Conservation (phyloP, 1,284 basidiomycete genomes). For the Ganoderma lucidum region DNA sequence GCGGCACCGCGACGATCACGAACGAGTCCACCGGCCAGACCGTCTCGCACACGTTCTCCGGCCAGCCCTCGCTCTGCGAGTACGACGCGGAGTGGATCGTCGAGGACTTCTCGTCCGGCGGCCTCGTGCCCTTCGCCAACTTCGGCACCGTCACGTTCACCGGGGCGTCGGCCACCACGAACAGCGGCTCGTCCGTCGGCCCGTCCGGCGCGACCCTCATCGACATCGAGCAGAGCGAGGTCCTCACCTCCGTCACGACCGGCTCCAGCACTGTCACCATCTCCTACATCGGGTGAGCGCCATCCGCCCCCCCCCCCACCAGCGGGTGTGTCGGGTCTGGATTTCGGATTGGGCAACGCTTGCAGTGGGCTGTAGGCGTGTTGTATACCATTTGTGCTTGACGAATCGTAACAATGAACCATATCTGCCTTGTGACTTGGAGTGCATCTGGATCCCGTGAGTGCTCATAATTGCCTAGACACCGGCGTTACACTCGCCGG, state of each 20-base stretch:
- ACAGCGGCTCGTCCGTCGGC: slow-evolving; percentile 14
- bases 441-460: too few relatives aligned
- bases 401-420: too few relatives aligned
- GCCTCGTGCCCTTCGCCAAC: slow-evolving; percentile 47
- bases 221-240: slow-evolving; percentile 40
- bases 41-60: slow-evolving; percentile 40
- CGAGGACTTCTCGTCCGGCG: slow-evolving; percentile 45
- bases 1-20: slow-evolving; percentile 41
- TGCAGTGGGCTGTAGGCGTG: too few relatives aligned
- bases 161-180: slow-evolving; percentile 19
- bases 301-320: too few relatives aligned
- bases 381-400: too few relatives aligned
- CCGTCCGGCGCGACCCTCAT: slow-evolving; percentile 41
- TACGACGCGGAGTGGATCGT: slow-evolving; percentile 39
- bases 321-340: background rate
- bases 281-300: slow-evolving; percentile 23
- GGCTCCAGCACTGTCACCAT: slow-evolving; percentile 37
- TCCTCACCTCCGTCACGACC: slow-evolving; percentile 39
- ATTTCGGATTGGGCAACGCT: background rate
- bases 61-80: slow-evolving; percentile 43
- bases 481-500: too few relatives aligned
- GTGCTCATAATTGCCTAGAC: too few relatives aligned
- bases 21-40: slow-evolving; percentile 41
- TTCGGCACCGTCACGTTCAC: slow-evolving; percentile 44
- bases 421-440: too few relatives aligned